phyloP scores from a whole-genome alignment of 1,139 yeast genomes.

The Sporopachydermia cereana region DNA sequence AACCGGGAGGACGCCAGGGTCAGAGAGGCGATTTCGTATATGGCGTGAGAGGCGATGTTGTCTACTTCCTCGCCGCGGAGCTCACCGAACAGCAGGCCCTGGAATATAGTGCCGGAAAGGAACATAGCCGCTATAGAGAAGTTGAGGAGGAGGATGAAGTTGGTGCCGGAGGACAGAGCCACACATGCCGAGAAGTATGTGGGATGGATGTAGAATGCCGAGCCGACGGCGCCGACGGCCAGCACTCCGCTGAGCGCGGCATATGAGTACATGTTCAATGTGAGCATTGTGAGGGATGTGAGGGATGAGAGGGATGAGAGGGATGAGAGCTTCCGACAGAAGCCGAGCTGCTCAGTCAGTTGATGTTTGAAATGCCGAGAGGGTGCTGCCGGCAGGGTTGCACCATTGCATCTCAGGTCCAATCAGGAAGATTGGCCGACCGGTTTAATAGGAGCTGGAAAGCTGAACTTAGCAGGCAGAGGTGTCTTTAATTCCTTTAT shows the following conservation, averaged over 20 bases:
- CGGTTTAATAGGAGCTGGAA: no score
- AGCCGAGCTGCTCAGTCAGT: no score
- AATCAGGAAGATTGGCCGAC: no score
- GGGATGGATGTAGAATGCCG: slow-evolving; percentile 27
- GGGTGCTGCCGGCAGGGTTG: no score
- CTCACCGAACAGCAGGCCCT: slow-evolving; percentile 56
- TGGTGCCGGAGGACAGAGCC: slow-evolving; percentile 32
- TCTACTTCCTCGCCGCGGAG: slow-evolving; percentile 67
- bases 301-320: not conserved
- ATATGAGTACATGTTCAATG: not conserved
- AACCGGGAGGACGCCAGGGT: slow-evolving; percentile 46
- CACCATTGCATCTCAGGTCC: no score
- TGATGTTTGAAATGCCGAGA: no score
- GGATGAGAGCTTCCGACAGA: no score
- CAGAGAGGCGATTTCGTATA: slow-evolving; percentile 57
- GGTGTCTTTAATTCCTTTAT: no score
- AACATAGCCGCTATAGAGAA: slow-evolving; percentile 24
- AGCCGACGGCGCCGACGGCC: slow-evolving; percentile 21
- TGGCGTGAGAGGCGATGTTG: slow-evolving; percentile 55
- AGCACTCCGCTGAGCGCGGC: slow-evolving; percentile 19
- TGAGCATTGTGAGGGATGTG: slow-evolving; percentile 2
- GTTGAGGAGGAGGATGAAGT: slow-evolving; percentile 25
- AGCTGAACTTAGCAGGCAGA: no score
- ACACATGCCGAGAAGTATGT: slow-evolving; percentile 34
- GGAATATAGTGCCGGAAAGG: slow-evolving; percentile 33